Conservation (phyloP, 2,329 filamentous ascomycete species). For the Amauroascus niger region DNA sequence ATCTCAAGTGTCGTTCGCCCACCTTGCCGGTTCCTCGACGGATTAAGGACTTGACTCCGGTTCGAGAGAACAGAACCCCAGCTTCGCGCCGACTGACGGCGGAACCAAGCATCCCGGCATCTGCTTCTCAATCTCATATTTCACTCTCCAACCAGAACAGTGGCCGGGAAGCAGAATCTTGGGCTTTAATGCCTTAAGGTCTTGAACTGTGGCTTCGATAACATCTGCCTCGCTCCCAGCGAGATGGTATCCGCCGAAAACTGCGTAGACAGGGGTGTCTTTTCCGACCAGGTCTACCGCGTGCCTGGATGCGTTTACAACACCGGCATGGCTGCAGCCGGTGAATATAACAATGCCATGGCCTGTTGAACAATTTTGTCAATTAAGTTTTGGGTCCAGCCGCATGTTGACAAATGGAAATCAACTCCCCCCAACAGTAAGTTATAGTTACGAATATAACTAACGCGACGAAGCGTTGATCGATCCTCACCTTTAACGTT, state of each 20-base stretch:
- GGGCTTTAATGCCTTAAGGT: constrained; percentile 41
- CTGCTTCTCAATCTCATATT: constrained; percentile 43
- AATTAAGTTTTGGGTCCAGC: neutral
- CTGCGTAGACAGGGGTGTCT: constrained; percentile 38
- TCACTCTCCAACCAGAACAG: constrained; percentile 49
- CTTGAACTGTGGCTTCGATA: constrained; percentile 39
- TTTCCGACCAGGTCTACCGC: constrained; percentile 34
- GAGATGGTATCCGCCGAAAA: constrained; percentile 48
- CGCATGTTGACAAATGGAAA: neutral
- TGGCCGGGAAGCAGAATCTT: constrained; percentile 46
- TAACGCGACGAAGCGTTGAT: too few relatives aligned
- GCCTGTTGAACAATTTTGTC: constrained; percentile 25
- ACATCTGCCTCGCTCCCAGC: constrained; percentile 39
- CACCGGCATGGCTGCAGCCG: constrained; percentile 48
- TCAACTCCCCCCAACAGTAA: neutral
- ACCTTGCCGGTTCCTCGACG: too few relatives aligned
- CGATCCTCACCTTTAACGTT: constrained; percentile 39
- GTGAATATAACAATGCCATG: constrained; percentile 48
- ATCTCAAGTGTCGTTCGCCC: too few relatives aligned
- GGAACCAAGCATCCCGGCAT: constrained; percentile 45
- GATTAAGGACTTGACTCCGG: too few relatives aligned
- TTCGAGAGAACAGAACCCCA: too few relatives aligned
- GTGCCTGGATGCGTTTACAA: constrained; percentile 44
- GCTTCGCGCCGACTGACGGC: constrained; percentile 42
- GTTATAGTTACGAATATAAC: too few relatives aligned